Evolutionary conservation across 331 rosid genomes (phyloP).

Genomic region (Cydonia oblonga): DNA sequence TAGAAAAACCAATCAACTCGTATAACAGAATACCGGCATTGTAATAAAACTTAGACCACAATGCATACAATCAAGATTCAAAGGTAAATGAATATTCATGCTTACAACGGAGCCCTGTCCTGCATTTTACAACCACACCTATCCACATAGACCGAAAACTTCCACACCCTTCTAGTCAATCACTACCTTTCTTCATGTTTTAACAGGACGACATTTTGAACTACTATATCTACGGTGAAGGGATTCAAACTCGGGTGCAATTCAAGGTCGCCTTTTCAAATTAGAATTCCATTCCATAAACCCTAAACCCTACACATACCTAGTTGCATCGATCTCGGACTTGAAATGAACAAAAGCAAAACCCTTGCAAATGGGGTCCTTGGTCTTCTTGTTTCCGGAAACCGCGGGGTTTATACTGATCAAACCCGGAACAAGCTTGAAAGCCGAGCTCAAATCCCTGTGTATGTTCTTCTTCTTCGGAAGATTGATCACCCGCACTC

Average conservation of each 20-base stretch:
- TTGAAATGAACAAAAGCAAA: slow-evolving; percentile 71
- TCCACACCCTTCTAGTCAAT: background rate
- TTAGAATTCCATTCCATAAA: background rate
- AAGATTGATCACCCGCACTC: slow-evolving; percentile 56
- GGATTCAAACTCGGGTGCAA: background rate
- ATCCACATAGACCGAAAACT: background rate
- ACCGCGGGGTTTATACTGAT: slow-evolving; percentile 52
- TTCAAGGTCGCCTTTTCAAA: background rate
- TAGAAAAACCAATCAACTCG: background rate
- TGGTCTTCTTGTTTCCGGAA: slow-evolving; percentile 75
- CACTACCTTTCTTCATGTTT: background rate
- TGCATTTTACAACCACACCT: background rate
- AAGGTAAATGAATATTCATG: background rate
- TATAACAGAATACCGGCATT: background rate
- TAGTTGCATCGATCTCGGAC: slow-evolving; percentile 51
- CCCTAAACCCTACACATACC: slow-evolving; percentile 26
- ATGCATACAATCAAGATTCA: background rate
- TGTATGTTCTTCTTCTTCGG: slow-evolving; percentile 75
- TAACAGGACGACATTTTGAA: background rate
- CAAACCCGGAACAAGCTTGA: slow-evolving; percentile 53
- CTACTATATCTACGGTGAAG: too few species aligned
- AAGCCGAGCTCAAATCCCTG: slow-evolving; percentile 63
- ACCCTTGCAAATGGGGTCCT: slow-evolving; percentile 91
- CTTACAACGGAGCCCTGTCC: too few species aligned
- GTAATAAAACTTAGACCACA: background rate